Base-by-base conservation (phyloP, 192 early-diverging fungal species). In the Obelidium mucronatum region DNA sequence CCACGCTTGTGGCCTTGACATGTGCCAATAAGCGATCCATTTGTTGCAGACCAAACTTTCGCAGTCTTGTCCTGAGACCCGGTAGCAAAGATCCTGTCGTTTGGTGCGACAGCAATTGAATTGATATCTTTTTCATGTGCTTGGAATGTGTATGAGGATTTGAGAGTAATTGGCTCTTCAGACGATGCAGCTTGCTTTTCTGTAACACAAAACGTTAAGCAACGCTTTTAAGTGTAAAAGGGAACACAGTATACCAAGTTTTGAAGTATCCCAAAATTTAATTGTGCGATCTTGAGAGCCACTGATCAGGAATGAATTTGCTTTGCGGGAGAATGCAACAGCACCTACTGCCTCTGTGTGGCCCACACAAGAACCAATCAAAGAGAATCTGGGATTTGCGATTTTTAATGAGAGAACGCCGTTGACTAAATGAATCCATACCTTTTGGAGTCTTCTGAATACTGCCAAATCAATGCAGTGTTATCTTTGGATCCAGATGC, bases 51-150 rank as follows among this genome's bases (percentile, higher is more conserved):
- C 51, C 70, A 78, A 8, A 97, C 73, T 81, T 96, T 98, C 68
- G 94, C 93, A 0, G 94, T 91, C 84, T 97, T 98, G 83, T 99
- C 98, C 74, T 95, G 93, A 40, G 95, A 95, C 31, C 92, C 95
- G 6, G 95, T 94, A 0, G 95, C 96, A 89, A 99, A 96, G 2
- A 96, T 74, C 58, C 89, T 89, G 83, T 97, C 94, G 82, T 96
- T 95, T 3, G 96, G 96, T 2, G 97, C 90, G 31, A 99, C 84
- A 44, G 90, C 87, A 34, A 99, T 90, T 1, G 95, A 87, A 80
- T 99, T 97, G 82, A 99, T 97, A 80, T 97, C 96, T 81, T 94
- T 96, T 31, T 97, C 96, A 81, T 99, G 98, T 0, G 96, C 97
- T 75, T 93, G 90, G 80, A 96, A 88, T 8, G 98, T 99, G 80